Base-by-base conservation (phyloP, 805 yeast species). In the Ogataea saltuana region DNA sequence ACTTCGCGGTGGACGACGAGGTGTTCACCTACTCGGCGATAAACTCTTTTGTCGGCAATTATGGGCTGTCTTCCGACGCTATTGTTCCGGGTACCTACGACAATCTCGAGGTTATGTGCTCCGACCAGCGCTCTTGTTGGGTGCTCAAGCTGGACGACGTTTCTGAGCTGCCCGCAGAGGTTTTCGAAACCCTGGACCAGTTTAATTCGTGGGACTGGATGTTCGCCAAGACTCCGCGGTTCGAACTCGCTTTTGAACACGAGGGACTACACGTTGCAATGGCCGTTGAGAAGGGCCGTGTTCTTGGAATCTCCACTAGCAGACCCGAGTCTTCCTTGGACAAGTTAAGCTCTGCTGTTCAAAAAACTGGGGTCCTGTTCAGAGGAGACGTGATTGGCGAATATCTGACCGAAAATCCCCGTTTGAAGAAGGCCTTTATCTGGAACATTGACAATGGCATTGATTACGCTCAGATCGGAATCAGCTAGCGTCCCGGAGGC, bases 221-320 rank as follows among this genome's bases (percentile, higher is more conserved):
- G 27, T 88, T 67, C 61, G 90, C 88, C 1, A 69, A 73, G 16
- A 84, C 96, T 0, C 97, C 97, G 0, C 72, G 69, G 45, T 93
- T 91, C 60, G 69, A 74, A 30, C 80, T 85, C 45, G 54, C 56
- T 1, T 58, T 85, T 15, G 56, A 54, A 2, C 63, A 68, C 31
- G 60, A 61, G 0, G 60, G 64, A 4, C 17, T 51, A 7, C 39
- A 29, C 49, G 59, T 45, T 60, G 67, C 10, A 49, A 70, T 51
- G 41, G 37, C 13, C 75, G 81, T 88, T 3, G 81, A 74, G 5
- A 80, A 76, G 45, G 85, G 86, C 0, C 19, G 40, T 1, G 39
- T 61, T 4, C 33, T 39, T 2, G 45, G 46, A 5, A 22, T 56
- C 10, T 47, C 42, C 5, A 16, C 33, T 7, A 49, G 51, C 29